phyloP scores from a whole-genome alignment of 805 yeast genomes.

The Starmerella ratchasimensis region DNA sequence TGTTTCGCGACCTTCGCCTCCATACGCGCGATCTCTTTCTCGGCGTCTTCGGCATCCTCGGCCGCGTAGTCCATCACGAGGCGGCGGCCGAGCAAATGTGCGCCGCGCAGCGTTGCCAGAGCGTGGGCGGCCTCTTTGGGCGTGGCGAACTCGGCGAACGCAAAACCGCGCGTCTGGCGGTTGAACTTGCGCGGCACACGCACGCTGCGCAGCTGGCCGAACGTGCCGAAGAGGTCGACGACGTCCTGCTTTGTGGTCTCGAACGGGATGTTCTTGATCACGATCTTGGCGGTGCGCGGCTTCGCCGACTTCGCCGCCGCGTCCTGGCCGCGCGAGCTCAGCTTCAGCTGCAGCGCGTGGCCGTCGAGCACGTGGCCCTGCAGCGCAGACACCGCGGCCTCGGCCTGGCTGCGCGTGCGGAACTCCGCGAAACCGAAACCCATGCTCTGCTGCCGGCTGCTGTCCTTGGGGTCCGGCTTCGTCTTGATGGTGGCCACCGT shows the following conservation, averaged over 20 bases:
- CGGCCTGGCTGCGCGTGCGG: conserved; percentile 62
- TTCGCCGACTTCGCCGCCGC: conserved; percentile 19
- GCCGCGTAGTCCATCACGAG: conserved; percentile 88
- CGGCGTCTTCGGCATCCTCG: conserved; percentile 67
- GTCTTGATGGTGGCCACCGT: conserved; percentile 69
- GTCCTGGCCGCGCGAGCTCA: conserved; percentile 56
- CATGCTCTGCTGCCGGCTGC: conserved; percentile 67
- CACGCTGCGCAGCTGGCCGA: conserved; percentile 87
- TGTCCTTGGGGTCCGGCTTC: conserved; percentile 70
- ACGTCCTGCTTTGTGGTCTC: conserved; percentile 89
- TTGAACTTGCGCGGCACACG: conserved; percentile 95
- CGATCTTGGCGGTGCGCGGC: conserved; percentile 42
- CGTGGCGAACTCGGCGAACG: conserved; percentile 82
- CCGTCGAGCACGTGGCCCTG: conserved; percentile 76
- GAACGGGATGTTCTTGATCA: conserved; percentile 93
- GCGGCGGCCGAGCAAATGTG: conserved; percentile 90
- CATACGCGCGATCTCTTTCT: conserved; percentile 82
- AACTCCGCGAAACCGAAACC: conserved; percentile 97
- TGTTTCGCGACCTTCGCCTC: conserved; percentile 73
- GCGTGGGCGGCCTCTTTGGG: conserved; percentile 88
- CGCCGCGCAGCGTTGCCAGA: conserved; percentile 85
- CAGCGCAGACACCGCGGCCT: conserved; percentile 54
- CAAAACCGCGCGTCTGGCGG: conserved; percentile 91
- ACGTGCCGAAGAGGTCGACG: conserved; percentile 83
- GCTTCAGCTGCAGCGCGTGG: conserved; percentile 75